These are phyloP conservation scores for Phytophthora sojae DNA, from an alignment of 352 stramenopile genomes.

Conservation along the genomic window DNA sequence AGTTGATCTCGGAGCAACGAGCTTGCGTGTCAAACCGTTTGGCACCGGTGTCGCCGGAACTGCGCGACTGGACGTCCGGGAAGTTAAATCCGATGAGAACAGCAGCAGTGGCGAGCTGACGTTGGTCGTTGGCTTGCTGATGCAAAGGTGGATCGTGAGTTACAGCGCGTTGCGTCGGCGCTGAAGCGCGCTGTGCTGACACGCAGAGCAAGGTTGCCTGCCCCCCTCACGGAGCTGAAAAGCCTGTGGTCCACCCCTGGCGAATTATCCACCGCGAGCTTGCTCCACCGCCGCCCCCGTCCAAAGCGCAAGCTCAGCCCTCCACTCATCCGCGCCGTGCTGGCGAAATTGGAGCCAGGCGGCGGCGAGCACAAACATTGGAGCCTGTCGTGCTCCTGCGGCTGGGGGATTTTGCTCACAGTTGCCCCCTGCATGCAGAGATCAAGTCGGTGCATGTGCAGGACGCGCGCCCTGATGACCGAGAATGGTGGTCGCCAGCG, in stretches of 20 bases:
- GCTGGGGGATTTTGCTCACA: conserved; percentile 1
- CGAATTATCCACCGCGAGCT: neutral
- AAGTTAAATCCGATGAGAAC: conserved; percentile 16
- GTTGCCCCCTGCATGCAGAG: conserved; percentile 3
- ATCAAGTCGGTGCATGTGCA: neutral
- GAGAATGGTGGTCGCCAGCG: conserved; percentile 2
- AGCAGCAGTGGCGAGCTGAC: neutral
- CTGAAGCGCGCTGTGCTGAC: neutral
- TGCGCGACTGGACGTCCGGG: neutral
- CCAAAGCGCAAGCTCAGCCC: neutral
- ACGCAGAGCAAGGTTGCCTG: neutral
- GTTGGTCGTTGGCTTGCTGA: neutral
- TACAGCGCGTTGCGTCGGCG: neutral
- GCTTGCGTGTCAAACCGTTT: neutral
- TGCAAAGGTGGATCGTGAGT: neutral
- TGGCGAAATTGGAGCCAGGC: conserved; percentile 5
- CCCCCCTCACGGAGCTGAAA: neutral
- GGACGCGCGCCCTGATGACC: conserved; percentile 3
- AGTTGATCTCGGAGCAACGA: neutral
- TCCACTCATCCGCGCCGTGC: conserved; percentile 10
- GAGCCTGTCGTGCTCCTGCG: neutral
- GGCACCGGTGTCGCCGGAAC: neutral
- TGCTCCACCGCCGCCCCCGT: neutral
- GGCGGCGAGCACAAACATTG: conserved; percentile 12
- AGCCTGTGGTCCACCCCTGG: neutral